Percentiles rank a stretch among this genome's conserved stretches.
Evolutionary conservation across 192 early-diverging fungal species (phyloP).

Genomic region (Dissophora globulifera): DNA sequence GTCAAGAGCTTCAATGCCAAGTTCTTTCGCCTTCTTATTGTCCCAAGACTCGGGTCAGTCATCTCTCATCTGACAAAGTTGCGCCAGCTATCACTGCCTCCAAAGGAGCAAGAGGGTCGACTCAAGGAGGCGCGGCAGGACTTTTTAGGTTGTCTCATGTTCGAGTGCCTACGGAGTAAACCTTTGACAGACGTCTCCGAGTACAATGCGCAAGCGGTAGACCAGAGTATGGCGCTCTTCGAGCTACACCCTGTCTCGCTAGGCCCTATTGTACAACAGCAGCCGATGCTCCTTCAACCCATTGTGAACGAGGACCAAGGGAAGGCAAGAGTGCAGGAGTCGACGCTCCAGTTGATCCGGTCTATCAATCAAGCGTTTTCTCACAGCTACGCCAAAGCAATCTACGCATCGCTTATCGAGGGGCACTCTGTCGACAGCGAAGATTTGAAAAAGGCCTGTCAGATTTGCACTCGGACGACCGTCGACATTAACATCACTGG

Average conservation of each 20-base stretch:
- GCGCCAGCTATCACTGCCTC: constrained; percentile 50
- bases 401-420: constrained; percentile 63
- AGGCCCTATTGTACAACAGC: constrained; percentile 9
- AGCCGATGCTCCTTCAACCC: constrained; percentile 26
- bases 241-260: constrained; percentile 32
- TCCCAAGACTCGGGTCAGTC: constrained; percentile 58
- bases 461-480: constrained; percentile 58
- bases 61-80: constrained; percentile 52
- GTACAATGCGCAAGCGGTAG: constrained; percentile 29
- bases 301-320: constrained; percentile 36
- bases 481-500: constrained; percentile 69
- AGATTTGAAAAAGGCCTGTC: constrained; percentile 61
- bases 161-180: constrained; percentile 63
- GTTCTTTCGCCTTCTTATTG: constrained; percentile 59
- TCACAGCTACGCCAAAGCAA: constrained; percentile 64
- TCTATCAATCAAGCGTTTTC: constrained; percentile 60
- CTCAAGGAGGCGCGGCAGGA: constrained; percentile 6
- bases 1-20: constrained; percentile 61
- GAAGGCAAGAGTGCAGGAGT: constrained; percentile 25
- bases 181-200: constrained; percentile 36
- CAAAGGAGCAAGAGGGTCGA: constrained; percentile 10
- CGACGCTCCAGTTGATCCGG: constrained; percentile 38
- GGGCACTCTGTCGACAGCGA: constrained; percentile 54
- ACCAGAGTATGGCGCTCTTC: constrained; percentile 25
- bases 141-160: constrained; percentile 55